A percentile compares a stretch with the other conserved stretches of the same genome.
phyloP scores from a whole-genome alignment of 129 eudicot species.

The Chrysanthemum makinoi region DNA sequence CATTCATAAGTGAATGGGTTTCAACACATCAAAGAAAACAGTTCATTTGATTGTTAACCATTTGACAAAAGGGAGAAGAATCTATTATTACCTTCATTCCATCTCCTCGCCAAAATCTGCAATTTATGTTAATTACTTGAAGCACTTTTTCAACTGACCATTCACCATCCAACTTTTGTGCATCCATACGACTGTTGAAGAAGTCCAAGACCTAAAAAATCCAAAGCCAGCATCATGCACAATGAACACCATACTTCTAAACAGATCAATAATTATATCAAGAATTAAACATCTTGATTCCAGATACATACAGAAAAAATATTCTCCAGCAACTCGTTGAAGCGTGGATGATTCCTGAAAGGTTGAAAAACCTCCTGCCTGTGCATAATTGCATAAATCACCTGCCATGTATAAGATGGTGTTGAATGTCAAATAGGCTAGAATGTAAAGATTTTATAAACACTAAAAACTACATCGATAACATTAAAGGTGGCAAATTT shows the following conservation, averaged over 20 bases:
- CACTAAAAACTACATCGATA: not conserved
- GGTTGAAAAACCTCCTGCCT: slow-evolving; percentile 97
- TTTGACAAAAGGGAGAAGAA: not conserved
- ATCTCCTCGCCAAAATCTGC: slow-evolving; percentile 97
- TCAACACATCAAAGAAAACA: not conserved
- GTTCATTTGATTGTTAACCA: not conserved
- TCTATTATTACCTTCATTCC: slow-evolving; percentile 74
- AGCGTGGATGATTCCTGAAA: slow-evolving; percentile 92
- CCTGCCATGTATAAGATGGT: slow-evolving; percentile 46
- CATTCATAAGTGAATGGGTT: not conserved
- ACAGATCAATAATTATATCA: slow-evolving; percentile 14
- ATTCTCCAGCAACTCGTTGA: slow-evolving; percentile 92
- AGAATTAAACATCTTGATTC: not conserved
- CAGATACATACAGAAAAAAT: slow-evolving; percentile 68
- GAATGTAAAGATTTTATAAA: not conserved
- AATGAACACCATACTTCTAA: slow-evolving; percentile 2
- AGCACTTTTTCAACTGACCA: slow-evolving; percentile 99
- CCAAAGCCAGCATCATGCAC: slow-evolving; percentile 21
- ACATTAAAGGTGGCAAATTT: not conserved
- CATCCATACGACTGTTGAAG: slow-evolving; percentile 90
- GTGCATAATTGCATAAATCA: slow-evolving; percentile 96
- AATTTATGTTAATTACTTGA: slow-evolving; percentile 66
- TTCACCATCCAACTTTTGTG: slow-evolving; percentile 72
- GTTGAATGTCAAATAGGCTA: slow-evolving; percentile 2
- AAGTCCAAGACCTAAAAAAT: slow-evolving; percentile 70